These are phyloP conservation scores for Coniochaeta hoffmannii DNA, from an alignment of 2,329 filamentous ascomycete species.

Conservation along the genomic window DNA sequence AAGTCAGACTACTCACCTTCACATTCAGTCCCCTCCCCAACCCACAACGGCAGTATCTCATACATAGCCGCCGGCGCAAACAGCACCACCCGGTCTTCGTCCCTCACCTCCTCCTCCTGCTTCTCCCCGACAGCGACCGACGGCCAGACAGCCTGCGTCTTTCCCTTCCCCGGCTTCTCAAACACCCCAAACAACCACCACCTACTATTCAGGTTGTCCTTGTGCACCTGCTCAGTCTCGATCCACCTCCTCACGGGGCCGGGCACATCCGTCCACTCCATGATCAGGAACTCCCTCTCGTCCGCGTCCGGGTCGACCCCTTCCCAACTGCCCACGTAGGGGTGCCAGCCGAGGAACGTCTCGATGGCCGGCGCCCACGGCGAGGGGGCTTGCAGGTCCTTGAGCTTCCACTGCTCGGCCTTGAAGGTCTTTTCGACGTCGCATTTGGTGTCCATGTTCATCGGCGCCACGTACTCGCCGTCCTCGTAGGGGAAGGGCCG, in stretches of 20 bases:
- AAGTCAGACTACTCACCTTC: not conserved
- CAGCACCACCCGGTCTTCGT: not conserved
- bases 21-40: not conserved
- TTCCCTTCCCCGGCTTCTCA: conserved; percentile 20
- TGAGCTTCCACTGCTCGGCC: conserved; percentile 21
- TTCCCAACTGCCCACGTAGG: conserved; percentile 32
- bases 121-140: not conserved
- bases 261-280: conserved; percentile 27
- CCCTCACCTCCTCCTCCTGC: not conserved
- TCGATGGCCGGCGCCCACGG: conserved; percentile 20
- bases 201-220: conserved; percentile 7
- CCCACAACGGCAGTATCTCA: conserved; percentile 2
- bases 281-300: conserved; percentile 28
- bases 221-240: conserved; percentile 18
- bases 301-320: conserved; percentile 31
- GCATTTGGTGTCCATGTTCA: conserved; percentile 21
- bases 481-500: conserved; percentile 22
- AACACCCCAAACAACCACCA: conserved; percentile 20
- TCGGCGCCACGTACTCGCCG: conserved; percentile 17
- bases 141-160: conserved; percentile 14
- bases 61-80: conserved; percentile 3
- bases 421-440: conserved; percentile 16
- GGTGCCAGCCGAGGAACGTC: conserved; percentile 15
- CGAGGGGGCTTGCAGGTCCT: conserved; percentile 14
- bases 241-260: conserved; percentile 26